These are phyloP conservation scores for Starmerella gropengiesseri DNA, from an alignment of 805 yeast species.

Conservation along the genomic window DNA sequence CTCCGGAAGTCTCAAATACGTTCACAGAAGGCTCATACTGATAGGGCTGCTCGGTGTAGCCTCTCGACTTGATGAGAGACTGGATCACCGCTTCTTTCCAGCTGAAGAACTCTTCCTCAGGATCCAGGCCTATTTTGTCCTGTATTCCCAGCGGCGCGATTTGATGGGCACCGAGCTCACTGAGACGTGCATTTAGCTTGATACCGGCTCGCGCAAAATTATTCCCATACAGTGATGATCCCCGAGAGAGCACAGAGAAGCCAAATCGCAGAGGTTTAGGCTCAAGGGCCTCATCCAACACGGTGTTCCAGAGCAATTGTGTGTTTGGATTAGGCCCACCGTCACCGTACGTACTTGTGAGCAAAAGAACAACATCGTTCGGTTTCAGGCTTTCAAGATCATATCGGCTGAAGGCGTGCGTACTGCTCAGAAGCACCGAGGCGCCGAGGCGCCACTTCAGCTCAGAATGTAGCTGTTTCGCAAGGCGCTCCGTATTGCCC, in stretches of 20 bases:
- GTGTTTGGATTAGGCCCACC: slow-evolving; percentile 85
- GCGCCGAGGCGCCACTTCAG: slow-evolving; percentile 59
- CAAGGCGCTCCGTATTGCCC: slow-evolving; percentile 81
- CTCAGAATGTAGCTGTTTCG: slow-evolving; percentile 68
- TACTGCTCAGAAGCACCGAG: slow-evolving; percentile 56
- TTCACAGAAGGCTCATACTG: slow-evolving; percentile 48
- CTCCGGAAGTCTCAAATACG: slow-evolving; percentile 23
- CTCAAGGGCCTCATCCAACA: slow-evolving; percentile 34
- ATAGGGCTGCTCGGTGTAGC: slow-evolving; percentile 56
- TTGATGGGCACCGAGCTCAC: slow-evolving; percentile 48
- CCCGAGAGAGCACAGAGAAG: slow-evolving; percentile 63
- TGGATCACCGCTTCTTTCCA: slow-evolving; percentile 69
- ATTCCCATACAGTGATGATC: slow-evolving; percentile 74
- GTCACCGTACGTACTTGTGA: slow-evolving; percentile 76
- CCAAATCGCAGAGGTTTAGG: slow-evolving; percentile 36
- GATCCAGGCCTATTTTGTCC: slow-evolving; percentile 71
- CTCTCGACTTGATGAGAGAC: slow-evolving; percentile 43
- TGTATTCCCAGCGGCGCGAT: slow-evolving; percentile 61
- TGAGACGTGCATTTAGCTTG: slow-evolving; percentile 36
- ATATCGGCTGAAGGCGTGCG: slow-evolving; percentile 64
- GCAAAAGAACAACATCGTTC: slow-evolving; percentile 43
- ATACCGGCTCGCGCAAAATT: slow-evolving; percentile 56
- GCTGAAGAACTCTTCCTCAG: slow-evolving; percentile 69
- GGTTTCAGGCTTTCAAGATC: slow-evolving; percentile 44
- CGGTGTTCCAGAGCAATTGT: slow-evolving; percentile 28